phyloP scores from a whole-genome alignment of 129 eudicot species.

The Heracleum sosnowskyi region DNA sequence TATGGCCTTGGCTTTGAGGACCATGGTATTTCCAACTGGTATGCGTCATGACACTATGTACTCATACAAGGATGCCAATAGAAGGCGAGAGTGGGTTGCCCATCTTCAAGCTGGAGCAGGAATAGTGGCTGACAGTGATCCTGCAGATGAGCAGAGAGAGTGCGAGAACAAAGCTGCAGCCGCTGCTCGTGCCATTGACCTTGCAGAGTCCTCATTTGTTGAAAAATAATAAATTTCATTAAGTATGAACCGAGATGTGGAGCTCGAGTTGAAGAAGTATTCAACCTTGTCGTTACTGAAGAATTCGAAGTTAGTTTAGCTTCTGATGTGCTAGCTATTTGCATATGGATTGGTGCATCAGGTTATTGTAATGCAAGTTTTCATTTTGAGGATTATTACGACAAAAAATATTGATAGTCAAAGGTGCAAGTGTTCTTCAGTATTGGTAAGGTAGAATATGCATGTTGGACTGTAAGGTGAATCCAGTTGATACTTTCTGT shows the following conservation, averaged over 20 bases:
- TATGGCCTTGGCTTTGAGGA: constrained; percentile 85
- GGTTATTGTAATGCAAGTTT: no score
- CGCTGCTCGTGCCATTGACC: constrained; percentile 90
- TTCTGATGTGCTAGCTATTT: background rate
- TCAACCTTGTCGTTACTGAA: background rate
- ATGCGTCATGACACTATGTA: constrained; percentile 80
- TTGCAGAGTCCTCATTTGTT: constrained; percentile 92
- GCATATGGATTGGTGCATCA: no score
- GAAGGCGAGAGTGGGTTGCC: constrained; percentile 85
- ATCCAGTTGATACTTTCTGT: background rate
- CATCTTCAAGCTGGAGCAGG: constrained; percentile 95
- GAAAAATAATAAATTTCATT: constrained; percentile 21
- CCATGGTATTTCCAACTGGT: constrained; percentile 83
- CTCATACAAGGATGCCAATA: constrained; percentile 55
- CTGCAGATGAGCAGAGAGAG: constrained; percentile 75
- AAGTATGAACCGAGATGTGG: background rate
- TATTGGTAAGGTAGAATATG: background rate
- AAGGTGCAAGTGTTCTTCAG: background rate
- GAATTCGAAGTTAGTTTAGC: background rate
- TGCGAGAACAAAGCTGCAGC: constrained; percentile 93
- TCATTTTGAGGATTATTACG: background rate
- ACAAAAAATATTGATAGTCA: background rate
- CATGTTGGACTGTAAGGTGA: background rate
- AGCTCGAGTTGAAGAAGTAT: background rate
- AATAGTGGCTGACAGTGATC: constrained; percentile 79